Evolutionary conservation across 1,139 yeast species (phyloP).

Genomic region (Yamadazyma sp.): DNA sequence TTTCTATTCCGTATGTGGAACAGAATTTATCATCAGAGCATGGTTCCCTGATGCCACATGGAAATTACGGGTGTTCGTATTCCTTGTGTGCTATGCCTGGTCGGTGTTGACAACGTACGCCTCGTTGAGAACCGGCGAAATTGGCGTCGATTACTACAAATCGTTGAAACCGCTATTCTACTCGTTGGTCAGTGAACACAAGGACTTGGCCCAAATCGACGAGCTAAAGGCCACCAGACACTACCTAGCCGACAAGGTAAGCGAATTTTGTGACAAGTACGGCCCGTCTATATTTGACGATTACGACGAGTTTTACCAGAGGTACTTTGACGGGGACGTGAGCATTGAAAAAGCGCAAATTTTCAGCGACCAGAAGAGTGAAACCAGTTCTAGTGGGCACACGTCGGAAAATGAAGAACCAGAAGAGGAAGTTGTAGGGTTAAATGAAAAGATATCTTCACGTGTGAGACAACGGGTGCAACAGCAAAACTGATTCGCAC

Average conservation of each 20-base stretch:
- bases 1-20: conserved; percentile 41
- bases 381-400: conserved; percentile 46
- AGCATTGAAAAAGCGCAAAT: conserved; percentile 26
- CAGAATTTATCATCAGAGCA: conserved; percentile 27
- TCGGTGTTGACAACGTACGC: conserved; percentile 44
- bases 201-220: conserved; percentile 38
- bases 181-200: conserved; percentile 44
- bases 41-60: conserved; percentile 13
- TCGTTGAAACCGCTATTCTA: conserved; percentile 39
- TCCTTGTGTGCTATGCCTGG: conserved; percentile 35
- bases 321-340: conserved; percentile 19
- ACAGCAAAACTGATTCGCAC: background rate
- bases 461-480: conserved; percentile 5
- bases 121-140: conserved; percentile 43
- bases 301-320: conserved; percentile 33
- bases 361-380: conserved; percentile 26
- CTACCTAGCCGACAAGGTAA: conserved; percentile 57
- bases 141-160: conserved; percentile 41
- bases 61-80: conserved; percentile 19
- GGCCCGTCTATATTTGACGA: conserved; percentile 84
- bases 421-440: background rate
- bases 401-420: conserved; percentile 27
- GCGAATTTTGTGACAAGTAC: conserved; percentile 64
- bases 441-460: conserved; percentile 4
- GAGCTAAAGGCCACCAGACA: conserved; percentile 56